Evolutionary conservation across 2,329 filamentous ascomycete species (phyloP), one percentile per base, ranked within the genome.

Genomic region (Orbilia ellipsospora): DNA sequence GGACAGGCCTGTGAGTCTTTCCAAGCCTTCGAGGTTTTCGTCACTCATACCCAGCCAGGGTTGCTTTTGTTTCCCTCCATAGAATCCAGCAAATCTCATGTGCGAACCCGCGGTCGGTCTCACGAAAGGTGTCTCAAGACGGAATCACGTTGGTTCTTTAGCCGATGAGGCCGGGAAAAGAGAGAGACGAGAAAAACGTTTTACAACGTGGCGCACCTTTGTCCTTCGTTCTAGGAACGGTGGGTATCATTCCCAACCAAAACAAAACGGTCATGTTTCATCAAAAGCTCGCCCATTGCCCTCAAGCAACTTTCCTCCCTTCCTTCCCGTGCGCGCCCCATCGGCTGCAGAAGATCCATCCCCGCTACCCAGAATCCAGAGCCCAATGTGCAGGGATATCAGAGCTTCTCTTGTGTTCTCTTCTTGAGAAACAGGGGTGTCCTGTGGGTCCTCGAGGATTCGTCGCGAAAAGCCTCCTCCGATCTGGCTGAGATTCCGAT

Each of bases 141-240:
- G 36, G 52, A 52, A 70, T 70, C 69, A 66, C 48, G 55, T 52
- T 59, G 59, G 16, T 15, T 31, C 61, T 69, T 75, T 75, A 75
- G 64, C 72, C 64, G 57, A 67, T 52, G 44, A 52, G n/a, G 23
- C 64, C 40, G 64, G 52, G 20, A 65, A 69, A 68, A 63, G 72
- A 36, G 28, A 31, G 31, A 67, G 57, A 68, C 56, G 64, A 60
- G 52, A 59, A 68, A 75, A 75, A 75, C 72, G 72, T 31, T 75
- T 65, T 69, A 75, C 72, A 75, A 69, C 72, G 72, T 75, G 72
- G 64, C 72, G 72, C 57, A 63, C 51, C 45, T 64, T 68, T 56
- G 23, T 36, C 63, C 52, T 64, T 67, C 61, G 45, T 44, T 42
- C 45, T 54, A 18, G 63, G 51, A 74, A 68, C 40, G 23, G 44